Conservation (phyloP, 805 yeast genomes). For the Ogataea paradorogensis region DNA sequence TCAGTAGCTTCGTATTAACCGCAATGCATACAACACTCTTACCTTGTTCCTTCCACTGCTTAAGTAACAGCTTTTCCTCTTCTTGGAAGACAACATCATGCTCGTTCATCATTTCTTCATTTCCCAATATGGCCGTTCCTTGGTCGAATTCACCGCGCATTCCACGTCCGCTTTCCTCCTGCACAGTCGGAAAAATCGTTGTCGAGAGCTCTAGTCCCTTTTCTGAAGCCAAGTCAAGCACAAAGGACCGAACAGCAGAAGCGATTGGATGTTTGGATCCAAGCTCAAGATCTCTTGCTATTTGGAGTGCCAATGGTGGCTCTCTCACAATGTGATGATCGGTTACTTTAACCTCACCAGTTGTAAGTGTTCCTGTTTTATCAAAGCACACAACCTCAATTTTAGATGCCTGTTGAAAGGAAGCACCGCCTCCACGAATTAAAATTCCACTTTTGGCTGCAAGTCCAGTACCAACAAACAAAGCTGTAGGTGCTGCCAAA, state of each 20-base stretch:
- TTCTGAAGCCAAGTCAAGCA: conserved; percentile 20
- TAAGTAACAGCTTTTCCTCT: conserved; percentile 35
- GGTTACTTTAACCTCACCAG: conserved; percentile 56
- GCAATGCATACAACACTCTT: conserved; percentile 63
- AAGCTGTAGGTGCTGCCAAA: conserved; percentile 79
- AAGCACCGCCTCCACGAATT: conserved; percentile 79
- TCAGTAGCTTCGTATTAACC: conserved; percentile 39
- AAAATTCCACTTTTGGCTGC: conserved; percentile 76
- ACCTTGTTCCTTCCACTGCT: conserved; percentile 58
- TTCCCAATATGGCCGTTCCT: conserved; percentile 49
- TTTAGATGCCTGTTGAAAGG: conserved; percentile 72
- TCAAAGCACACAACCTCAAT: conserved; percentile 69
- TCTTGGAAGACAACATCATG: conserved; percentile 38
- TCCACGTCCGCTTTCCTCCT: conserved; percentile 61
- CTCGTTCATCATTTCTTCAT: conserved; percentile 56
- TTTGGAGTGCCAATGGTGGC: conserved; percentile 39
- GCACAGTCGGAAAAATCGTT: conserved; percentile 44
- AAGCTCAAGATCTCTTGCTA: conserved; percentile 56
- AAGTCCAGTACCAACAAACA: conserved; percentile 74
- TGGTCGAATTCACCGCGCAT: conserved; percentile 41
- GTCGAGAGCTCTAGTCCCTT: conserved; percentile 22
- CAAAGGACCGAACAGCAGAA: conserved; percentile 48
- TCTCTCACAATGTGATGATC: conserved; percentile 38
- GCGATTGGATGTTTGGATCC: conserved; percentile 72
- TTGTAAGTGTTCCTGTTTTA: conserved; percentile 75